Evolutionary conservation across 1,284 basidiomycete species (phyloP).

Genomic region (Ceratobasidium sp.): DNA sequence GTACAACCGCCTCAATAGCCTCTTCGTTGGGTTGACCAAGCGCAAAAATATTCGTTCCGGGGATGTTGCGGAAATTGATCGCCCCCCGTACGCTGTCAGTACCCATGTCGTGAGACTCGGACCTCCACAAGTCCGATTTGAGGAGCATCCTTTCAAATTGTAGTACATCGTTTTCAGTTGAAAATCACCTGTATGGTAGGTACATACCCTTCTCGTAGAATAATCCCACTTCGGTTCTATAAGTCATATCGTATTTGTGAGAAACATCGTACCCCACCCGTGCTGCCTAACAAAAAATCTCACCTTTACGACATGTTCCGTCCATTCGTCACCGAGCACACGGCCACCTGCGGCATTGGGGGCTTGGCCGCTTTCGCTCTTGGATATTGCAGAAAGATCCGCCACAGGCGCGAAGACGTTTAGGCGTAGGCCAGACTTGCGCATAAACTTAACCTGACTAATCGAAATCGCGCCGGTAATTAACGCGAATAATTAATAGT

Average conservation of each 20-base stretch:
- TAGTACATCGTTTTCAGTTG: conserved; percentile 24
- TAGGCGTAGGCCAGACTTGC: conserved; percentile 76
- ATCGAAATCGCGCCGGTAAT: neutral
- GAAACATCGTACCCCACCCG: neutral
- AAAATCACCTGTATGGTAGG: conserved; percentile 3
- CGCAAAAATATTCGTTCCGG: conserved; percentile 88
- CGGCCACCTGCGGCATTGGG: conserved; percentile 84
- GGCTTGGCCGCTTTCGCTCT: conserved; percentile 61
- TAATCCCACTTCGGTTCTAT: conserved; percentile 92
- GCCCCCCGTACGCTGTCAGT: conserved; percentile 86
- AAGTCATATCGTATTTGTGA: conserved; percentile 33
- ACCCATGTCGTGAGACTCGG: conserved; percentile 72
- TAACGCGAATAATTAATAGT: conserved; percentile 46
- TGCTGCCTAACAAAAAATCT: conserved; percentile 45
- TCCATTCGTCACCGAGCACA: conserved; percentile 93
- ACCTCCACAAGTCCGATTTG: conserved; percentile 93
- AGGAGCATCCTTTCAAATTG: conserved; percentile 74
- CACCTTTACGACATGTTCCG: conserved; percentile 91
- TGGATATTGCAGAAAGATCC: conserved; percentile 85
- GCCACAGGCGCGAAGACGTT: conserved; percentile 91
- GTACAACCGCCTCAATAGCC: conserved; percentile 89
- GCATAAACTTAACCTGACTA: conserved; percentile 88
- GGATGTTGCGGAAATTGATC: conserved; percentile 93
- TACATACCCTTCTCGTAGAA: conserved; percentile 85
- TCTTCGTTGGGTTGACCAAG: conserved; percentile 93